phyloP scores from a whole-genome alignment of 2,329 filamentous ascomycete species.

The Lizonia empirigonia region DNA sequence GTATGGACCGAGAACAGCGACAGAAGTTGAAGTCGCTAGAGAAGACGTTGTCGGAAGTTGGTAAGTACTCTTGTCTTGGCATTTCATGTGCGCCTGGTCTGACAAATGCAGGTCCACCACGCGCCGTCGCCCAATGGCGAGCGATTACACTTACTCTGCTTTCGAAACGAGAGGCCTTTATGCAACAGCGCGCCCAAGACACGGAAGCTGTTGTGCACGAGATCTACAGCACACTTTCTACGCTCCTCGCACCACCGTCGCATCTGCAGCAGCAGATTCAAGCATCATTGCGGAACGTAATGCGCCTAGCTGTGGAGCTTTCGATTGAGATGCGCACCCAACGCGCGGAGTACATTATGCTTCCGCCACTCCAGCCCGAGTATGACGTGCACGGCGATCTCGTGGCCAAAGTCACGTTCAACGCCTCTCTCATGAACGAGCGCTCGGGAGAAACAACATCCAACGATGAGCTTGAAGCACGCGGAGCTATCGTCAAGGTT shows the following conservation, averaged over 20 bases:
- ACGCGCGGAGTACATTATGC: conserved; percentile 97
- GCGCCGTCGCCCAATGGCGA: conserved; percentile 96
- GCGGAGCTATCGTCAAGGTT: conserved; percentile 80
- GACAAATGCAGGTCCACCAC: conserved; percentile 62
- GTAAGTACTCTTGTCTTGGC: conserved; percentile 33
- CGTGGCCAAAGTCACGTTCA: conserved; percentile 85
- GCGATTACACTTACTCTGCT: conserved; percentile 92
- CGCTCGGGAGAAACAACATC: conserved; percentile 72
- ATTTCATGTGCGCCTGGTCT: conserved; percentile 13
- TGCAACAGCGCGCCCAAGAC: conserved; percentile 81
- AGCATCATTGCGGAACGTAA: conserved; percentile 82
- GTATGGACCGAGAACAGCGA: conserved; percentile 96
- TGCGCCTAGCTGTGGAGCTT: conserved; percentile 85
- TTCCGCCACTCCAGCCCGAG: conserved; percentile 90
- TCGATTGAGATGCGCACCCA: conserved; percentile 98
- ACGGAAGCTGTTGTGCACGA: conserved; percentile 95
- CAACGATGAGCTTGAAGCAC: conserved; percentile 80
- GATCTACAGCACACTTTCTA: conserved; percentile 81
- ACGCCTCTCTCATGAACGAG: conserved; percentile 93
- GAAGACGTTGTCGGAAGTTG: conserved; percentile 87
- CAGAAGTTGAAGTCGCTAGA: conserved; percentile 97
- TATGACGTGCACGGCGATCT: conserved; percentile 94
- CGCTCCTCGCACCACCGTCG: conserved; percentile 83
- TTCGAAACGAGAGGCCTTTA: conserved; percentile 78
- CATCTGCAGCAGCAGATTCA: conserved; percentile 81